Percentiles rank a stretch among this genome's conserved stretches.
phyloP scores from a whole-genome alignment of 2,329 filamentous ascomycete genomes.

The Arthrocladium fulminans region DNA sequence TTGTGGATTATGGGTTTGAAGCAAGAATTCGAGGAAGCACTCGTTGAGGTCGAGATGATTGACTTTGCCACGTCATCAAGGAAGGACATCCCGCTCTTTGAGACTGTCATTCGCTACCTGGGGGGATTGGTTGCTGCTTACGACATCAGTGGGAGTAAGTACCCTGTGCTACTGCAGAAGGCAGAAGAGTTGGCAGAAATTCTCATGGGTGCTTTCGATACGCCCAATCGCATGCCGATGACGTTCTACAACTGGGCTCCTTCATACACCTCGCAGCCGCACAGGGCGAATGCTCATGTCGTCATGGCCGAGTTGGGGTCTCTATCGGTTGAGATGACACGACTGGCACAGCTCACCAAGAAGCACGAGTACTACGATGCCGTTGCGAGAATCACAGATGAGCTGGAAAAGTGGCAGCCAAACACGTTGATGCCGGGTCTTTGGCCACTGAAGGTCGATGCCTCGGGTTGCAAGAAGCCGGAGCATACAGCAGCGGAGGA shows the following conservation, averaged over 20 bases:
- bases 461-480: constrained; percentile 61
- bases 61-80: constrained; percentile 70
- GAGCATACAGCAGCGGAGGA: constrained; percentile 16
- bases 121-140: constrained; percentile 80
- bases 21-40: constrained; percentile 71
- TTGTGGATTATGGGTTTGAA: constrained; percentile 78
- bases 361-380: constrained; percentile 83
- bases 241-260: constrained; percentile 73
- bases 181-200: constrained; percentile 71
- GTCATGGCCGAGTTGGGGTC: constrained; percentile 65
- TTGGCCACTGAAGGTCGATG: constrained; percentile 70
- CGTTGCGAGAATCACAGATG: constrained; percentile 73
- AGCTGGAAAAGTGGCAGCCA: constrained; percentile 65
- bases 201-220: constrained; percentile 76
- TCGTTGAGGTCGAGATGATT: constrained; percentile 59
- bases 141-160: constrained; percentile 66
- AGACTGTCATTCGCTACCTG: constrained; percentile 84
- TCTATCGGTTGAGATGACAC: constrained; percentile 79
- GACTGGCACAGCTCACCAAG: constrained; percentile 74
- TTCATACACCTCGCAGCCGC: constrained; percentile 53
- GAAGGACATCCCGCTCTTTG: constrained; percentile 74
- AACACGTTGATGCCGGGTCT: constrained; percentile 64
- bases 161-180: constrained; percentile 64
- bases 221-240: constrained; percentile 85
- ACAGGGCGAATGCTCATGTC: constrained; percentile 49